Conservation (phyloP, 129 eudicot genomes). For the Flaveria robusta region DNA sequence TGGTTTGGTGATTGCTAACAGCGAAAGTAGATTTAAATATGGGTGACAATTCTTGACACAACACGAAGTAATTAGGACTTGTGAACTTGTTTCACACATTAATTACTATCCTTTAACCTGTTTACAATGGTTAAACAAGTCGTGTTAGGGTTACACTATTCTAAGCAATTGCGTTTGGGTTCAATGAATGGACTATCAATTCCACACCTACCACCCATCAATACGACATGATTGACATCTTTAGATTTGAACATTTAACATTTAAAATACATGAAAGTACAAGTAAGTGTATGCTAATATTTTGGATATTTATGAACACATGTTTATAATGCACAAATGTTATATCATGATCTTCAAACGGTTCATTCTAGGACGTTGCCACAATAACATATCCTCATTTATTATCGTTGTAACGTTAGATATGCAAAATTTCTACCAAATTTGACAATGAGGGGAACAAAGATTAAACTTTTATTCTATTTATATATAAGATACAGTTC, state of each 20-base stretch:
- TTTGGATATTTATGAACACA: not conserved
- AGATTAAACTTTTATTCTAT: not conserved
- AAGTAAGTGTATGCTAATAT: not conserved
- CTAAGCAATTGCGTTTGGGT: not conserved
- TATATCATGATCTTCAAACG: conserved; percentile 3
- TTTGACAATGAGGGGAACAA: not conserved
- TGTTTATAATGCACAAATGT: not conserved
- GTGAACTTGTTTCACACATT: not conserved
- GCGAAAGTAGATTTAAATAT: not conserved
- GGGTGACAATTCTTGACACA: no score
- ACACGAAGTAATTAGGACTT: not conserved
- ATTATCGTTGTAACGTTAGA: not conserved
- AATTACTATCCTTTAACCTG: not conserved
- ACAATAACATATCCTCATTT: not conserved
- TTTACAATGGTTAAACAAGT: not conserved
- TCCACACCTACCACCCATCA: not conserved
- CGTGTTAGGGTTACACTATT: not conserved
- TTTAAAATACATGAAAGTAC: not conserved
- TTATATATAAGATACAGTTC: not conserved
- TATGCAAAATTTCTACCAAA: not conserved
- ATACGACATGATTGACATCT: not conserved
- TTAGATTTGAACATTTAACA: not conserved
- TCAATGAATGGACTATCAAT: not conserved
- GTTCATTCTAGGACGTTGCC: not conserved
- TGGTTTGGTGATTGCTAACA: not conserved